Evolutionary conservation across 148 eudicot species (phyloP).

Genomic region (Camellia lanceoleosa): DNA sequence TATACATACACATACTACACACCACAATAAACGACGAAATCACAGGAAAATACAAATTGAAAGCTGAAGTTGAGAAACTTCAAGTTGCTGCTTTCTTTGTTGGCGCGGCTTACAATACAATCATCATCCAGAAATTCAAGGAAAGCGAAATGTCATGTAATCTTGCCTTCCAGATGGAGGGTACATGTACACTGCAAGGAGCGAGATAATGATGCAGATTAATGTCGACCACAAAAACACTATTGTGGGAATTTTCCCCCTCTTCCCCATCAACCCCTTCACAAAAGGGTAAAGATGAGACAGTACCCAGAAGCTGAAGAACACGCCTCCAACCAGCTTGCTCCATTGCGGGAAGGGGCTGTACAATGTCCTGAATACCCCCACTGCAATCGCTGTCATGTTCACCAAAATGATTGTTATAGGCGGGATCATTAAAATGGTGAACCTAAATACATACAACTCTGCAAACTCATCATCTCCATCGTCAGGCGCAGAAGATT

Average conservation of each 20-base stretch:
- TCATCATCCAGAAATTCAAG: no score
- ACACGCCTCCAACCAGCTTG: background rate
- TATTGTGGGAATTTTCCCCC: constrained; percentile 11
- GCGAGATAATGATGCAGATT: no score
- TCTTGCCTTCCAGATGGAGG: no score
- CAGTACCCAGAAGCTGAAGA: constrained; percentile 18
- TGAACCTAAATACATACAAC: background rate
- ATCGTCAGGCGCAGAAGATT: constrained; percentile 2
- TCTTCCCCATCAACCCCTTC: constrained; percentile 15
- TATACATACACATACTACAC: background rate
- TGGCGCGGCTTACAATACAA: no score
- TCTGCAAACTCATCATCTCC: constrained; percentile 12
- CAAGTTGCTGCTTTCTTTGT: no score
- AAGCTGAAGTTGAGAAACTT: no score
- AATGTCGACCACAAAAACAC: constrained; percentile 7
- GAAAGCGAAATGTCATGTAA: no score
- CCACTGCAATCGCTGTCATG: background rate
- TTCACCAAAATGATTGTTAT: background rate
- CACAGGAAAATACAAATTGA: no score
- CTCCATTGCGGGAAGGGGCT: constrained; percentile 15
- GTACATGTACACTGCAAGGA: no score
- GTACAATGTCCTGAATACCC: background rate
- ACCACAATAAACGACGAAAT: no score
- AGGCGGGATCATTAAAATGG: background rate
- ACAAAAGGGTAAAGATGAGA: constrained; percentile 18